These are phyloP conservation scores for Paraphoma sp. DNA, from an alignment of 2,329 filamentous ascomycete genomes.

Conservation along the genomic window DNA sequence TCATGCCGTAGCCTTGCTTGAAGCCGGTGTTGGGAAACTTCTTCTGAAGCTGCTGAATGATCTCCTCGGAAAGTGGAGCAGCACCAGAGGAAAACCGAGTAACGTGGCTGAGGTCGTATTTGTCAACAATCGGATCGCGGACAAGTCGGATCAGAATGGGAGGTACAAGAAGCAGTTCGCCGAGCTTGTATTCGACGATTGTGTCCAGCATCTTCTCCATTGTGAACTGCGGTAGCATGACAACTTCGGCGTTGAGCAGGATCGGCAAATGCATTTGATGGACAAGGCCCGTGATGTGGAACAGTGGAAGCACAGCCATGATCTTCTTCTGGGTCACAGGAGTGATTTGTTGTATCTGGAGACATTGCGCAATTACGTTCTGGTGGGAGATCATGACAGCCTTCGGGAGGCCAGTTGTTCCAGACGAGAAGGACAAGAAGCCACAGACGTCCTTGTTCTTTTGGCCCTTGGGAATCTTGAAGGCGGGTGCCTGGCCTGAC, in stretches of 20 bases:
- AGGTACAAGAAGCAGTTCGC: conserved; percentile 60
- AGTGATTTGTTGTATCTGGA: conserved; percentile 58
- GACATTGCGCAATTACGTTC: conserved; percentile 61
- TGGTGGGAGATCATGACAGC: conserved; percentile 46
- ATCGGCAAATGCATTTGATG: conserved; percentile 66
- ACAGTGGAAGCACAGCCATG: conserved; percentile 42
- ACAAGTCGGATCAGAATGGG: conserved; percentile 68
- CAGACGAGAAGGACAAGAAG: conserved; percentile 51
- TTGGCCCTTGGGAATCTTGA: conserved; percentile 59
- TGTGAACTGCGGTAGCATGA: conserved; percentile 70
- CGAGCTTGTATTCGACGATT: conserved; percentile 56
- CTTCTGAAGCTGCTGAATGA: conserved; percentile 62
- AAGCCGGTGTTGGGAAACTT: conserved; percentile 67
- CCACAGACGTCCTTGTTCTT: conserved; percentile 64
- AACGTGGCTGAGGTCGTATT: conserved; percentile 65
- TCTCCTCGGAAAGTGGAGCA: conserved; percentile 64
- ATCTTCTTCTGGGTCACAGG: conserved; percentile 50
- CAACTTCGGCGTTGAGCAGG: conserved; percentile 68
- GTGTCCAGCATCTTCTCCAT: conserved; percentile 58
- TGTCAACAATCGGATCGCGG: conserved; percentile 59
- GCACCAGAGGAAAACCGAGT: conserved; percentile 66
- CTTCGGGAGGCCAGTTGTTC: conserved; percentile 48
- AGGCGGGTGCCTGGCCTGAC: conserved; percentile 55
- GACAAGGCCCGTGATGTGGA: conserved; percentile 47
- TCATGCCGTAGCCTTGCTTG: conserved; percentile 74